phyloP scores from a whole-genome alignment of 495 filamentous ascomycete species.

The Aspergillus baeticus region DNA sequence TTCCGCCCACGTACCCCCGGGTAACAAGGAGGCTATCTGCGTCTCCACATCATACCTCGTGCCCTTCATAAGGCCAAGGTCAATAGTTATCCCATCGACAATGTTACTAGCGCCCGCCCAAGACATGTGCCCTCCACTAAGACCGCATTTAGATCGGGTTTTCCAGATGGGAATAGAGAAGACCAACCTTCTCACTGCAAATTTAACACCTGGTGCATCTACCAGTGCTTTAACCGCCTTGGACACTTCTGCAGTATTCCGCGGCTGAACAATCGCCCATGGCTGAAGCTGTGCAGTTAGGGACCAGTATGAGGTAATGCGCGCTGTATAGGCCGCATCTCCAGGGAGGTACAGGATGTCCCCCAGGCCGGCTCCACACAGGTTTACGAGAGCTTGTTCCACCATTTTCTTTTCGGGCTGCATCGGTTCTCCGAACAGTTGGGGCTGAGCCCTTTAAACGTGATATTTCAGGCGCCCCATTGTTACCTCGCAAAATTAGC shows the following conservation, averaged over 20 bases:
- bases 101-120: conserved; percentile 37
- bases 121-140: conserved; percentile 50
- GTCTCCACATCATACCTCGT: conserved; percentile 36
- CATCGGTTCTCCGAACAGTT: too few species aligned
- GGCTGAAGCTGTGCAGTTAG: neutral
- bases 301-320: neutral
- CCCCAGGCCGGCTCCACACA: neutral
- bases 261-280: neutral
- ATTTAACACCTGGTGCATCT: neutral
- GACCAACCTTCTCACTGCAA: neutral
- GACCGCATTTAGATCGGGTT: too few species aligned
- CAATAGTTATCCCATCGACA: conserved; percentile 49
- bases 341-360: neutral
- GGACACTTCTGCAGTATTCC: neutral
- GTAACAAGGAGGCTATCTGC: conserved; percentile 36
- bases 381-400: neutral
- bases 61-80: conserved; percentile 44
- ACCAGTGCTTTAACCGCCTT: neutral
- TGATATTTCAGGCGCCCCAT: too few species aligned
- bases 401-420: too few species aligned
- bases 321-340: neutral
- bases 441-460: too few species aligned
- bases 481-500: too few species aligned
- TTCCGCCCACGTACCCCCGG: conserved; percentile 44
- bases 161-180: too few species aligned